phyloP scores from a whole-genome alignment of 257 asterid genomes.

The Jacaranda copaia region DNA sequence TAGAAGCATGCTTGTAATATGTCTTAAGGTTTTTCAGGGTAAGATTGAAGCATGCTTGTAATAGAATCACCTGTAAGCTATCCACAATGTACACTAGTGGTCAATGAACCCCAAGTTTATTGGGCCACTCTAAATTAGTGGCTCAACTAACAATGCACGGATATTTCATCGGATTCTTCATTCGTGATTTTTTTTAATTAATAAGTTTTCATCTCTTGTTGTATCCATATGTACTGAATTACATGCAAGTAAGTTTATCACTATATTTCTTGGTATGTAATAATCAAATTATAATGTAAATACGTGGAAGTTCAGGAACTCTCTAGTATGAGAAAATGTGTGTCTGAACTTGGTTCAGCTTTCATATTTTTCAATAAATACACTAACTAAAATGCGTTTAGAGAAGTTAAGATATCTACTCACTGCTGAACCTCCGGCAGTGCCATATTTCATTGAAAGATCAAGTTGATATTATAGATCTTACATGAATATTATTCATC shows the following conservation, averaged over 20 bases:
- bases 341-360: conserved; percentile 5
- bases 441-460: neutral
- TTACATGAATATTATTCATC: neutral
- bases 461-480: conserved; percentile 1
- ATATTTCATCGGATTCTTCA: neutral
- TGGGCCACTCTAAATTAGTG: neutral
- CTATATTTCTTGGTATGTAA: conserved; percentile 1
- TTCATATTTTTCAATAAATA: neutral
- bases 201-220: neutral
- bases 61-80: neutral
- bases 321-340: neutral
- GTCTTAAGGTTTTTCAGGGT: conserved; percentile 20
- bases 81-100: neutral
- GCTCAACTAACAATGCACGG: neutral
- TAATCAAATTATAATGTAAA: conserved; percentile 8
- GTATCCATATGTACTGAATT: conserved; percentile 1
- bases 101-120: neutral
- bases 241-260: neutral
- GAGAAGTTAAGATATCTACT: neutral
- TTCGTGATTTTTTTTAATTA: neutral
- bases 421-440: neutral
- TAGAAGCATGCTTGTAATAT: neutral
- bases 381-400: neutral
- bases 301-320: conserved; percentile 13
- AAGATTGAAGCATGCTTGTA: conserved; percentile 1